These are phyloP conservation scores for Citrus maxima DNA, from an alignment of 345 rosid genomes.

Conservation along the genomic window DNA sequence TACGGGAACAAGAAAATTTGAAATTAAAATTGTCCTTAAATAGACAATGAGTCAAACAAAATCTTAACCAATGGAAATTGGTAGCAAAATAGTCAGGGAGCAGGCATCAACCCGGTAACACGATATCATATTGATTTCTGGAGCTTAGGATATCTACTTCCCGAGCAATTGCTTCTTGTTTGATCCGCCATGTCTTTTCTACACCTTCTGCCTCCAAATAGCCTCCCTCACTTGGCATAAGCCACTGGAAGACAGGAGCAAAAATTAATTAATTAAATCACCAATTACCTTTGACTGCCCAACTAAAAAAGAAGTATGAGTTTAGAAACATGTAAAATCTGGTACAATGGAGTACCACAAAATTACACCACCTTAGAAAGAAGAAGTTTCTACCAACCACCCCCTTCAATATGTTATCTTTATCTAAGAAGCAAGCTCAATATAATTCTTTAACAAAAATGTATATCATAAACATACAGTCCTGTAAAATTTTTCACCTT, in stretches of 20 bases:
- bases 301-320: not conserved
- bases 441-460: not conserved
- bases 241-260: conserved; percentile 59
- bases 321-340: not conserved
- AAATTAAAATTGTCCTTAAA: not conserved
- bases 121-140: conserved; percentile 77
- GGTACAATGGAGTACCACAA: too few relatives aligned
- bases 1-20: not conserved
- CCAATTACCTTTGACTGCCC: not conserved
- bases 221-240: conserved; percentile 75
- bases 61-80: not conserved
- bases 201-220: conserved; percentile 83
- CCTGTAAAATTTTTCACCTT: not conserved
- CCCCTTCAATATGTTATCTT: not conserved
- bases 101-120: conserved; percentile 66
- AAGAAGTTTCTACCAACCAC: not conserved
- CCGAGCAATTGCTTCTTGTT: conserved; percentile 55
- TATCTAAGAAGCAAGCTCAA: not conserved
- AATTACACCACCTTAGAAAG: not conserved
- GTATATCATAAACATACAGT: not conserved
- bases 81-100: not conserved
- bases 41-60: not conserved
- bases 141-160: conserved; percentile 62
- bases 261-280: conserved; percentile 6
- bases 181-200: conserved; percentile 81